Conservation (phyloP, 1,284 basidiomycete genomes). For the Psilocybe mexicana region DNA sequence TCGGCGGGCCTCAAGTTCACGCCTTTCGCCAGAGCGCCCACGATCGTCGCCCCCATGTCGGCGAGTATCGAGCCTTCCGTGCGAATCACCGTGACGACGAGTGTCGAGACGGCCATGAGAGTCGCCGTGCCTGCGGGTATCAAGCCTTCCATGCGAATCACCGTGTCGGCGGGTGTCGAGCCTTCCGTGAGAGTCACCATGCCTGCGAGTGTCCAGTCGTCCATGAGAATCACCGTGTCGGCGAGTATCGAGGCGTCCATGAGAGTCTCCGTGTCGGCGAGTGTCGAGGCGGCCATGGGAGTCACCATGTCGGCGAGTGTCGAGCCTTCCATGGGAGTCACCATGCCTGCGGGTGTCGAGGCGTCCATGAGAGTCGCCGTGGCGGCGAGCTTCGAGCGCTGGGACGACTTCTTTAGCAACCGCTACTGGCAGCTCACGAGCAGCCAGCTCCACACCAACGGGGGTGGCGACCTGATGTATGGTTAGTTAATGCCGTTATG, state of each 20-base stretch:
- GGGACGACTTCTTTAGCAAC: conserved; percentile 18
- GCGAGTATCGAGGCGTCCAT: conserved; percentile 10
- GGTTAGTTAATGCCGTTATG: too few species aligned
- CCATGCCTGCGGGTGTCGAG: conserved; percentile 8
- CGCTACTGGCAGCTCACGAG: conserved; percentile 21
- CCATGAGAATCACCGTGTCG: conserved; percentile 16
- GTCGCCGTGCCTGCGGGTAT: conserved; percentile 15
- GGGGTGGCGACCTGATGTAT: conserved; percentile 10
- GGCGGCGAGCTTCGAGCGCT: conserved; percentile 10
- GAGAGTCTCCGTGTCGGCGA: conserved; percentile 19
- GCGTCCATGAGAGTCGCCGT: conserved; percentile 9
- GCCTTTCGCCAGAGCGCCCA: conserved; percentile 6
- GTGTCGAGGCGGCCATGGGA: conserved; percentile 16
- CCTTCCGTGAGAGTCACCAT: conserved; percentile 21
- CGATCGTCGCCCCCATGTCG: conserved; percentile 14
- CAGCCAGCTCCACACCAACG: conserved; percentile 14
- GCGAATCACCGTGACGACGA: conserved; percentile 14
- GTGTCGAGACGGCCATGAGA: conserved; percentile 13
- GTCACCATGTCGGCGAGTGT: conserved; percentile 22
- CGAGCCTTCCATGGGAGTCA: conserved; percentile 10
- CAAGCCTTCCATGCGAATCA: conserved; percentile 5
- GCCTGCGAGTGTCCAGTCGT: conserved; percentile 22
- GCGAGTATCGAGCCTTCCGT: conserved; percentile 6
- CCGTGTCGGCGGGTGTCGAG: conserved; percentile 15
- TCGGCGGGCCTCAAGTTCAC: conserved; percentile 8